Conservation (phyloP, 2,329 filamentous ascomycete genomes). For the Cordyceps militaris region DNA sequence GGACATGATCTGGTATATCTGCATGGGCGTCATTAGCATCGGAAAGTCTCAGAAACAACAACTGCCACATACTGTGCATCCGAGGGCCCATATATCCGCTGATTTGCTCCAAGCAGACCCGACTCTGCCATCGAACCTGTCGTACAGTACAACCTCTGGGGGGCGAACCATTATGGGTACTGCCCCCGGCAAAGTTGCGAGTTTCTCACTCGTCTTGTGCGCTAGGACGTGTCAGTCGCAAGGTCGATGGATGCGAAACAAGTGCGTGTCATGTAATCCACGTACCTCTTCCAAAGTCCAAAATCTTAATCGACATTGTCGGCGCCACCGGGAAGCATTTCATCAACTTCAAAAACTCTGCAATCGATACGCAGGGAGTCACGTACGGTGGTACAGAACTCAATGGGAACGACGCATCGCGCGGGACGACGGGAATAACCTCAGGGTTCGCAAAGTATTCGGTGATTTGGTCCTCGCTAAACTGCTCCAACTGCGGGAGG, state of each 20-base stretch:
- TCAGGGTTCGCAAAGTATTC: neutral
- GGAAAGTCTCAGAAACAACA: neutral
- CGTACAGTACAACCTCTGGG: neutral
- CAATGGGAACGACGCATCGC: neutral
- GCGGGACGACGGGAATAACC: neutral
- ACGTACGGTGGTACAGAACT: neutral
- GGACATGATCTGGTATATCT: neutral
- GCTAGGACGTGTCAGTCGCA: neutral
- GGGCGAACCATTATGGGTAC: neutral
- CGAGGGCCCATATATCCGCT: neutral
- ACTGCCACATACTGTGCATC: neutral
- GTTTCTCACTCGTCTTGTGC: neutral
- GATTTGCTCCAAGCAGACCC: neutral
- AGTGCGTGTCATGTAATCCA: neutral
- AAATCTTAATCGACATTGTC: neutral
- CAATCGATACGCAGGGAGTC: neutral
- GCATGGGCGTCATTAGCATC: neutral
- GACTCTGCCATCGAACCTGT: neutral
- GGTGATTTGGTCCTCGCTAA: neutral
- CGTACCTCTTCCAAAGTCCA: slow-evolving; percentile 4
- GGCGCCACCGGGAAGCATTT: neutral
- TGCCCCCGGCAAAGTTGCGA: neutral
- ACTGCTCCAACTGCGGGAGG: neutral
- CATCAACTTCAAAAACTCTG: neutral
- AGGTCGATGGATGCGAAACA: neutral